A percentile compares a stretch with the other conserved stretches of the same genome.
Conservation (phyloP, 495 filamentous ascomycete genomes). For the Xylaria venustula region DNA sequence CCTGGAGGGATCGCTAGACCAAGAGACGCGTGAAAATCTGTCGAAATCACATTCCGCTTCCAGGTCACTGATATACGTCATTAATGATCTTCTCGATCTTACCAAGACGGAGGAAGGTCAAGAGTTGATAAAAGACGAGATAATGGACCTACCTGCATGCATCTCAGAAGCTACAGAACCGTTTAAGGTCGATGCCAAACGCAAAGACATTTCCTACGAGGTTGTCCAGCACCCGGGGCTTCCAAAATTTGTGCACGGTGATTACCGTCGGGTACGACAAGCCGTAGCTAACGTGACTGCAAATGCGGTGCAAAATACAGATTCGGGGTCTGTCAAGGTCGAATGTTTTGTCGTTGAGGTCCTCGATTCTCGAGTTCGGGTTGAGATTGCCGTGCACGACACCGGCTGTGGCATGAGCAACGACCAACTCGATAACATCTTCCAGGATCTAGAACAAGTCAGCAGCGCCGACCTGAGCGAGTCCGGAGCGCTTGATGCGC, state of each 20-base stretch:
- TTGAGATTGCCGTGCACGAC: conserved; percentile 77
- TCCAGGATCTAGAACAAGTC: conserved; percentile 86
- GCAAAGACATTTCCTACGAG: conserved; percentile 71
- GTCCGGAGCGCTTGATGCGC: conserved; percentile 31
- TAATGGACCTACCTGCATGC: conserved; percentile 70
- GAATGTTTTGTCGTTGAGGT: conserved; percentile 60
- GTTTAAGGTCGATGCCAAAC: conserved; percentile 70
- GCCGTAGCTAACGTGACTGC: conserved; percentile 78
- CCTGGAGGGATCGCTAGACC: conserved; percentile 76
- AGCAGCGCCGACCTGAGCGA: conserved; percentile 52
- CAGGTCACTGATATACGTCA: conserved; percentile 91
- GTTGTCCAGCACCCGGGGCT: conserved; percentile 66
- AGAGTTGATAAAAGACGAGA: conserved; percentile 76
- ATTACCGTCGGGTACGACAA: conserved; percentile 75
- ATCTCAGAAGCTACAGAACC: conserved; percentile 74
- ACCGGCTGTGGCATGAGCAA: conserved; percentile 78
- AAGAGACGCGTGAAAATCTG: conserved; percentile 84
- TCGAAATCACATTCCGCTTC: conserved; percentile 91
- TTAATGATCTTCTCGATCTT: conserved; percentile 91
- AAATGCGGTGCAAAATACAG: conserved; percentile 84
- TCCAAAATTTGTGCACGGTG: conserved; percentile 71
- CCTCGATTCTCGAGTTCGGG: conserved; percentile 45
- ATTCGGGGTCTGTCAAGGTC: conserved; percentile 64
- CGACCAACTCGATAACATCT: conserved; percentile 70
- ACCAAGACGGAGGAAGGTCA: conserved; percentile 87